These are phyloP conservation scores for Plantago elongata DNA, from an alignment of 257 asterid species.

Conservation along the genomic window DNA sequence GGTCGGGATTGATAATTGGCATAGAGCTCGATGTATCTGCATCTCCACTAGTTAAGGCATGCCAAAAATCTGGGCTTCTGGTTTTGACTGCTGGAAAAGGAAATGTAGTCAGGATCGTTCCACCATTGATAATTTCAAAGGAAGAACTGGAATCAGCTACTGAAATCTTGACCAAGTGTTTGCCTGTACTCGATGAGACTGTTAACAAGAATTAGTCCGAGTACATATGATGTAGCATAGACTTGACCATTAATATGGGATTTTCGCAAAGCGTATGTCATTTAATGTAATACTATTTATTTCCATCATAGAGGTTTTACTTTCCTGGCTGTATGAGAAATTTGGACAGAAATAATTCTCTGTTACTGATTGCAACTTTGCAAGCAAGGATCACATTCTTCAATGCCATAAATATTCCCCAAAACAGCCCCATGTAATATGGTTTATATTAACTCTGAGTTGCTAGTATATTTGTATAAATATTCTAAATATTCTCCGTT, in stretches of 20 bases:
- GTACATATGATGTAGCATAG: not conserved
- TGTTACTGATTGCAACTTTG: no score
- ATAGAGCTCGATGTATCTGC: constrained; percentile 78
- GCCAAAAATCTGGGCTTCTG: constrained; percentile 74
- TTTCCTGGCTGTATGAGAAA: no score
- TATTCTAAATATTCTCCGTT: no score
- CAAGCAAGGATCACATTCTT: no score
- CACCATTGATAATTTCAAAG: constrained; percentile 73
- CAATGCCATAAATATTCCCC: no score
- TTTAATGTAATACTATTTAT: no score
- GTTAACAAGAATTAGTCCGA: constrained; percentile 15
- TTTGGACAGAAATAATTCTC: no score
- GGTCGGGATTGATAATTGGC: constrained; percentile 78
- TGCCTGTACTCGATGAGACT: constrained; percentile 57
- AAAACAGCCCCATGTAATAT: no score
- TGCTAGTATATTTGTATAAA: no score
- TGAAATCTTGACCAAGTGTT: constrained; percentile 47
- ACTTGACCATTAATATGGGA: not conserved
- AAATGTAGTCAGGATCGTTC: constrained; percentile 78
- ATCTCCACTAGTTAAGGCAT: constrained; percentile 66
- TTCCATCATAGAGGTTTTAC: no score
- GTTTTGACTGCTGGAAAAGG: constrained; percentile 92
- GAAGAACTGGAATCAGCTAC: constrained; percentile 62
- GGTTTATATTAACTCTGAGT: no score
- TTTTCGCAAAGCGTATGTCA: no score